Conservation (phyloP, 345 rosid genomes). For the Eucalyptus caleyi region DNA sequence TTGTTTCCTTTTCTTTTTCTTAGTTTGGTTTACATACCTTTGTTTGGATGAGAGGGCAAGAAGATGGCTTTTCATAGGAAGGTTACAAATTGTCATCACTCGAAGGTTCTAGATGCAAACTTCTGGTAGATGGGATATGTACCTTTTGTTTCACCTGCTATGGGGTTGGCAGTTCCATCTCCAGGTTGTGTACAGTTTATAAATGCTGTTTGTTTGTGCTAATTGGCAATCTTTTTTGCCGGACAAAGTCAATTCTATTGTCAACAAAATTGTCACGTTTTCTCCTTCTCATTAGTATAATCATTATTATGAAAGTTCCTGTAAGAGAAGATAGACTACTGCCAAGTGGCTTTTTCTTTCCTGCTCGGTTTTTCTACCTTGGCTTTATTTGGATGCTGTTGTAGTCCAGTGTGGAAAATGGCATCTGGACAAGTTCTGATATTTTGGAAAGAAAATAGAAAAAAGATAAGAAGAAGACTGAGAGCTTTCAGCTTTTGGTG, state of each 20-base stretch:
- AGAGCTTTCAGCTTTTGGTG: neutral
- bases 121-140: neutral
- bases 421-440: neutral
- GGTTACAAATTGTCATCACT: neutral
- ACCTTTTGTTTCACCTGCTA: neutral
- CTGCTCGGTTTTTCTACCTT: neutral
- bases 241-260: neutral
- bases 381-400: neutral
- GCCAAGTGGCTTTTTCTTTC: neutral
- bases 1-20: neutral
- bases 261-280: neutral
- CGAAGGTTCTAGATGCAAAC: neutral
- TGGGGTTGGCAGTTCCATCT: neutral
- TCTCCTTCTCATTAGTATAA: neutral
- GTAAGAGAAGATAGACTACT: neutral
- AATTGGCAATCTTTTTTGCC: neutral
- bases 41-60: neutral
- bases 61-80: neutral
- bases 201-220: neutral
- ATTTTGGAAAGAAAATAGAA: neutral
- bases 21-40: neutral
- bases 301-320: neutral
- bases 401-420: neutral
- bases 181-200: neutral
- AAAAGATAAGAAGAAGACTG: neutral